phyloP scores from a whole-genome alignment of 1,139 yeast genomes.

The Candida anutae region DNA sequence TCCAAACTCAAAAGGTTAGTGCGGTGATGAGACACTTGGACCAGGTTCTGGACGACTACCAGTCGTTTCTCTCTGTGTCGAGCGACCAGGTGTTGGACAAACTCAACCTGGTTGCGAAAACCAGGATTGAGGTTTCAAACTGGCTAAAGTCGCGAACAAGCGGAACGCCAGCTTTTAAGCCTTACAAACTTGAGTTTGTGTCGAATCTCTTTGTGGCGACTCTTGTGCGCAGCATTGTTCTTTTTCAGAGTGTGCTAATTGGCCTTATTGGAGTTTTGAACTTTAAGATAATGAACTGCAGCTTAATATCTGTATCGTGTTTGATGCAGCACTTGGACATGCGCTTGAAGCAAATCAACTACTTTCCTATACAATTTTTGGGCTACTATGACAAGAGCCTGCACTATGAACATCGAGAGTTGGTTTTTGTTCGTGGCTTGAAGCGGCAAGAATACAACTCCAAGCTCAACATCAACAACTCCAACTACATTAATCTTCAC shows the following conservation, averaged over 20 bases:
- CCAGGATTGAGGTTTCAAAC: constrained; percentile 8
- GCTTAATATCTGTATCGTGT: constrained; percentile 39
- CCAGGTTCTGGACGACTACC: neutral
- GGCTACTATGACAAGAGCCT: constrained; percentile 36
- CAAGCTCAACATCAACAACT: constrained; percentile 38
- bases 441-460: constrained; percentile 32
- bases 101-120: constrained; percentile 23
- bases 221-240: constrained; percentile 2
- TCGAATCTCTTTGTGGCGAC: neutral
- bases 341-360: constrained; percentile 68
- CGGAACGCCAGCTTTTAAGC: too few relatives aligned
- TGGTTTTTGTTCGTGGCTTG: constrained; percentile 16
- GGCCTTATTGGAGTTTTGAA: constrained; percentile 19
- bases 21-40: neutral
- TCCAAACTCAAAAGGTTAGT: neutral
- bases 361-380: constrained; percentile 74
- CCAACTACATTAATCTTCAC: constrained; percentile 81
- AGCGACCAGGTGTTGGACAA: constrained; percentile 19
- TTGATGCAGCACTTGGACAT: constrained; percentile 74
- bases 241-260: constrained; percentile 17
- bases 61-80: neutral
- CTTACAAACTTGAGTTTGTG: too few relatives aligned
- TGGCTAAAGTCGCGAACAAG: neutral
- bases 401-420: constrained; percentile 17
- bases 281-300: constrained; percentile 11